Evolutionary conservation across 768 basidiomycete species (phyloP), one percentile per base, ranked within the genome.

Genomic region (Collybia mongolica): DNA sequence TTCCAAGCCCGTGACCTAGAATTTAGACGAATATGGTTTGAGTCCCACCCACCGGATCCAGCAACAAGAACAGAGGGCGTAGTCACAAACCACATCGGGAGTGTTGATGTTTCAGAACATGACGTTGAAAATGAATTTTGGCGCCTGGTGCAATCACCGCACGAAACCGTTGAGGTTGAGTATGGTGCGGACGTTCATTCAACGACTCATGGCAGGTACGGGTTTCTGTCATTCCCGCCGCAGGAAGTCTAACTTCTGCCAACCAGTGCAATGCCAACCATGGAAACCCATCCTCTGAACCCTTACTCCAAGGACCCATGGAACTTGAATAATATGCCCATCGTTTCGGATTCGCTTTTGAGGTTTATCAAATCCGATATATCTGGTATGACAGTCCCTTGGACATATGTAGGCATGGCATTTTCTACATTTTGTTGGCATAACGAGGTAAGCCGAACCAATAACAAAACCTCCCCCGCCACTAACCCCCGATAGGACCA

Each of bases 371-470:
- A 98, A 70, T 95, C 93, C 3, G 95, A 98, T 66, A 97, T 99
- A 48, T 98, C 95, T 46, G 97, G 97, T 12, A 99, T 99, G 96
- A 98, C 96, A 1, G 93, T 98, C 8, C 95, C 95, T 9, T 98
- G 94, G 95, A 97, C 92, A 32, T 99, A 99, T 66, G 93, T 98
- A 54, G 97, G 97, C 41, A 98, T 98, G 96, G 78, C 93, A 15
- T 99, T 99, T 66, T 96, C 95, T 12, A 96, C 97, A 2, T 99
- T 99, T 69, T 98, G 96, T 65, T 99, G 97, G 97, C 97, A 99
- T 71, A 99, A 99, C 62, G 95, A 93, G 82, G 90, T 90, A 59
- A 49, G 74, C 61, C 54, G 23, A 40, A 26, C 3, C 14, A 32
- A 7, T 35, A 7, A 22, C 14, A 26, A 12, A 15, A 1, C 24